Base-by-base conservation (phyloP, 345 rosid species). In the Eutrema yunnanense region DNA sequence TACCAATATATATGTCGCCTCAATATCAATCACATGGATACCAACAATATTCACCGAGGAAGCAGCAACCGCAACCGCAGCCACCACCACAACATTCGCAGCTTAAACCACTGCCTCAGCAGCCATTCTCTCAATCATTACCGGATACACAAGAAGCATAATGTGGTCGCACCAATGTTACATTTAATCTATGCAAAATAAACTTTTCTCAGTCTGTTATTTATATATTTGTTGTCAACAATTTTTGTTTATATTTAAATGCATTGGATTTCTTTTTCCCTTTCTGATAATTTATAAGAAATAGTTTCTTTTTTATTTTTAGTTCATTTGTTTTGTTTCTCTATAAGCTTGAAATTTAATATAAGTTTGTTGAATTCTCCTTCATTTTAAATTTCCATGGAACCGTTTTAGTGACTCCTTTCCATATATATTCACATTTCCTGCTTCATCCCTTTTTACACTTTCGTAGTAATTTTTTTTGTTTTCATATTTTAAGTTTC, bases 1-100 rank as follows among this genome's bases (percentile, higher is more conserved):
- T 72, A 4, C 75, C 76, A 32, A 54, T 42, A 43, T 72, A 44
- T 63, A 53, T 72, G 56, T 52, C 42, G 36, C 37, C 69, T 1
- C 12, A 12, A 53, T 53, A 72, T 53, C 62, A 62, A 8, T 6
- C 76, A 63, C 70, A 73, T 6, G 69, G 33, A 67, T 43, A 75
- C 47, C 68, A 69, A 13, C 78, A 79, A 30, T 52, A 52, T 42
- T 32, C 34, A 51, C 59, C 36, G 29, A 38, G 22, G 50, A 22
- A 40, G 2, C 56, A 27, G 41, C 65, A 64, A 5, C 56, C 36
- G 41, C 65, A 64, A 5, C 62, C 22, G 4, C 69, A 29, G 33
- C 16, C 36, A n/a, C 43, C 65, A 58, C 13, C 14, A 32, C 52
- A 30, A 43, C 57, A n/a, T 43, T 34, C 57, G 34, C 58, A 64